Base-by-base conservation (phyloP, 129 eudicot species). In the Dittrichia graveolens region DNA sequence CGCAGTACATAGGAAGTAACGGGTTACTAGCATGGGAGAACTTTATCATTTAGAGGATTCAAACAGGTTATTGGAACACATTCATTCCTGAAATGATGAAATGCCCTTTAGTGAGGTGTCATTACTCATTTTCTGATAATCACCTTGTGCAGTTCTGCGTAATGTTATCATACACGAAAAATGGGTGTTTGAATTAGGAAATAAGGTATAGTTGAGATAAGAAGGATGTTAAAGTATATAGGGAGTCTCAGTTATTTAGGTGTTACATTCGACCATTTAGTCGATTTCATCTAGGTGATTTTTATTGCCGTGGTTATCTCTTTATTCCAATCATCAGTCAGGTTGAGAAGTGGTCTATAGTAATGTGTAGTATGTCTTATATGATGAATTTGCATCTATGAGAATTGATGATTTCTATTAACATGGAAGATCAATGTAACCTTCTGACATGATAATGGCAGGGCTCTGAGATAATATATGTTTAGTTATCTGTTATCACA, bases 181-280 rank as follows among this genome's bases (percentile, higher is more conserved):
- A 50, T 37, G 60, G 60, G 73, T 50, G 34, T 44, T 9, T 58
- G 76, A 44, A 44, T 43, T 45, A 44, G 34, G 56, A 31, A 19
- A 34, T 72, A 13, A 57, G 40, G 57, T 43, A 24, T 72, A n/a
- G 74, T 44, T 72, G 45, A n/a, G 10, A 8, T 58, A 38, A n/a
- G 44, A 58, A 43, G 13, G 46, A 57, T 3, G 18, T 15, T 68
- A 16, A 37, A 68, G 49, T 68, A 50, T 52, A 1, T 31, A 40
- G n/a, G 7, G 37, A 13, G 37, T 15, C 8, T 41, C 13, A 60
- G 66, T 14, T 60, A 60, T 34, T 60, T 58, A 31, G 18, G 64
- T 58, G 12, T 58, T 35, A 58, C 64, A 58, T n/a, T n/a, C 10
- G 2, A 9, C 4, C 39, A 58, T 31, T 58, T 6, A 11, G 5